Percentiles rank a stretch among this genome's conserved stretches.
Conservation (phyloP, 805 yeast genomes). For the Saturnispora gosingensis region DNA sequence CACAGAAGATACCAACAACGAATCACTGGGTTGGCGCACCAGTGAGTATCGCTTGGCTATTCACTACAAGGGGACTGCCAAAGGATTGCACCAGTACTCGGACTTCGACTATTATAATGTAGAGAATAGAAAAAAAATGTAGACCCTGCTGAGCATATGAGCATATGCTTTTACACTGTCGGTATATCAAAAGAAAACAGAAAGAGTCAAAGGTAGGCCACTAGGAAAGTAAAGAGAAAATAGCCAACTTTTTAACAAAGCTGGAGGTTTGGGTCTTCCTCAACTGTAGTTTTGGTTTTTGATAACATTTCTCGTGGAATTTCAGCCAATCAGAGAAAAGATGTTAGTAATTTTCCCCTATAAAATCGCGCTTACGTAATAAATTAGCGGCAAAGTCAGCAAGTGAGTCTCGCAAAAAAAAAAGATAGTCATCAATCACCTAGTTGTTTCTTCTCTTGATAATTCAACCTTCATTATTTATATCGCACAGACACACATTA, state of each 20-base stretch:
- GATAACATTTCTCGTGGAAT: too few relatives aligned
- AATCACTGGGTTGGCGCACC: neutral
- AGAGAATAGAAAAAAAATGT: neutral
- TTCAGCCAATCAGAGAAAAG: neutral
- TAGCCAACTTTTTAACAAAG: too few relatives aligned
- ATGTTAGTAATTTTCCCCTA: neutral
- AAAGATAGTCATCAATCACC: neutral
- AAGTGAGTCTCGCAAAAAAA: neutral
- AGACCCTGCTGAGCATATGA: conserved; percentile 3
- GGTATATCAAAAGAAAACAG: too few relatives aligned
- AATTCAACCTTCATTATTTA: neutral
- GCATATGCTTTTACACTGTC: neutral
- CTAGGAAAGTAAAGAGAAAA: neutral
- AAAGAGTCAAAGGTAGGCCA: neutral
- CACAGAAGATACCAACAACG: neutral
- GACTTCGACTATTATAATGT: neutral
- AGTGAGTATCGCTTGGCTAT: neutral
- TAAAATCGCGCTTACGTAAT: neutral
- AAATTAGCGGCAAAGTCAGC: neutral
- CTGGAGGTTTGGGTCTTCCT: too few relatives aligned
- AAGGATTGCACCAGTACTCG: neutral
- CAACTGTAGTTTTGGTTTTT: too few relatives aligned
- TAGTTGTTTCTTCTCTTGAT: neutral
- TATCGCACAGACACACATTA: neutral
- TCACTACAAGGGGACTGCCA: neutral